Evolutionary conservation across 1,139 yeast genomes (phyloP), one percentile per base, ranked within the genome.

Genomic region (Yamadazyma triangularis): DNA sequence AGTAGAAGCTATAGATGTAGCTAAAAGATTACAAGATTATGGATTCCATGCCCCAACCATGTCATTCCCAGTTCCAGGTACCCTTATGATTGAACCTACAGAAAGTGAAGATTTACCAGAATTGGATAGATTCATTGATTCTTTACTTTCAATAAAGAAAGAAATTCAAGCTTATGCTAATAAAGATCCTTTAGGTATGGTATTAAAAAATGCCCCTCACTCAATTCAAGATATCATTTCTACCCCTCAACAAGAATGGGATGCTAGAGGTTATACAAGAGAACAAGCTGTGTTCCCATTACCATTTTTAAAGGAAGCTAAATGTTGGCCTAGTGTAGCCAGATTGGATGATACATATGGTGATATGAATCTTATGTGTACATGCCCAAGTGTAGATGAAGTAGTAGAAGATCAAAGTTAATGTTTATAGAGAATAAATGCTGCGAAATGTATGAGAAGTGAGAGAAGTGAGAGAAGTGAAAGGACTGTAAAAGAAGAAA

Each of bases 1-100:
- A 13, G 67, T 91, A 36, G 97, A 91, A 59, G 97, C 96, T 15
- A 87, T 89, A 49, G 98, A 91, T 56, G 80, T 91, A 38, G 97
- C 98, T 38, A 91, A 91, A 68, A 78, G 98, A 59, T 73, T 91
- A 40, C 97, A 91, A 61, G 98, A 91, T 62, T 91, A 89, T 55
- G 96, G 97, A 2, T 91, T 91, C 79, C 98, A 91, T 59, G 96
- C 96, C 1, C 98, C 98, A 44, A 91, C 98, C 29, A 80, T 91
- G 87, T 91, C 97, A 2, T 91, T 93, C 85, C 98, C 98, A 14
- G 95, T 91, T 32, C 89, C 96, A 9, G 95, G 95, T 39, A 91
- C 98, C 3, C 72, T 91, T 47, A 91, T 91, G 98, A 80, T 91
- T 44, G 98, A 91, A 63, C 98, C 98, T 36, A 91, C 98, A 4